phyloP scores from a whole-genome alignment of 768 basidiomycete genomes.

The Xanthoconium purpureum region DNA sequence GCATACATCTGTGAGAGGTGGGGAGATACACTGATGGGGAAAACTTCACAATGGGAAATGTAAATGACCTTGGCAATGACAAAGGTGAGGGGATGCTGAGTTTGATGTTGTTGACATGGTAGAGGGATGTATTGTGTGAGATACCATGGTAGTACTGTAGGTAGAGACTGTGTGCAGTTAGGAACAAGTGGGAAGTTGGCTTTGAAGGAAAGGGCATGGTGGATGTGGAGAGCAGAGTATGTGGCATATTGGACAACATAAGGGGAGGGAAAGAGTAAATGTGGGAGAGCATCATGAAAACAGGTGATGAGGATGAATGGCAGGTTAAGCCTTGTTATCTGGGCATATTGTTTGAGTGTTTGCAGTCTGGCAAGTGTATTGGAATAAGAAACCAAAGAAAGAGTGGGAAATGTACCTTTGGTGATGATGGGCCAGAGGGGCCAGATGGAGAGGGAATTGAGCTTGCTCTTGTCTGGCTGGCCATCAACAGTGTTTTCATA shows the following conservation, averaged over 20 bases:
- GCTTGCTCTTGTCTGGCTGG: slow-evolving; percentile 54
- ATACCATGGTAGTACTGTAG: slow-evolving; percentile 42
- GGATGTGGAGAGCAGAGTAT: slow-evolving; percentile 58
- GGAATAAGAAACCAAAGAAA: slow-evolving; percentile 8
- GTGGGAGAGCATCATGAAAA: slow-evolving; percentile 35
- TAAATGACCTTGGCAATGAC: slow-evolving; percentile 62
- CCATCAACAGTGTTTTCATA: slow-evolving; percentile 43
- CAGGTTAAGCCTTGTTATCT: slow-evolving; percentile 35
- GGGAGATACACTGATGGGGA: slow-evolving; percentile 42
- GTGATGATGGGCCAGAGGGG: slow-evolving; percentile 60
- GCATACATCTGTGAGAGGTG: slow-evolving; percentile 33
- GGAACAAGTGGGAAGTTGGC: slow-evolving; percentile 28
- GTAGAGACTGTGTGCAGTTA: slow-evolving; percentile 44
- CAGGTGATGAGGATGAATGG: slow-evolving; percentile 49
- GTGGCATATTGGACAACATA: slow-evolving; percentile 45
- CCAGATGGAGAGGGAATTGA: slow-evolving; percentile 58
- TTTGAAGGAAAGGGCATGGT: slow-evolving; percentile 52
- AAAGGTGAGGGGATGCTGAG: slow-evolving; percentile 45
- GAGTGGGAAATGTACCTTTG: slow-evolving; percentile 35
- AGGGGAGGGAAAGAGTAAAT: background rate
- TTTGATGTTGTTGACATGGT: slow-evolving; percentile 29
- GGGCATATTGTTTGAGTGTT: slow-evolving; percentile 25
- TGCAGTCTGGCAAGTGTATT: slow-evolving; percentile 28
- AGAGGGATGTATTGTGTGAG: slow-evolving; percentile 30
- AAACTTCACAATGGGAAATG: slow-evolving; percentile 53